Evolutionary conservation across 129 eudicot genomes (phyloP).

Genomic region (Ambrosia trifida): DNA sequence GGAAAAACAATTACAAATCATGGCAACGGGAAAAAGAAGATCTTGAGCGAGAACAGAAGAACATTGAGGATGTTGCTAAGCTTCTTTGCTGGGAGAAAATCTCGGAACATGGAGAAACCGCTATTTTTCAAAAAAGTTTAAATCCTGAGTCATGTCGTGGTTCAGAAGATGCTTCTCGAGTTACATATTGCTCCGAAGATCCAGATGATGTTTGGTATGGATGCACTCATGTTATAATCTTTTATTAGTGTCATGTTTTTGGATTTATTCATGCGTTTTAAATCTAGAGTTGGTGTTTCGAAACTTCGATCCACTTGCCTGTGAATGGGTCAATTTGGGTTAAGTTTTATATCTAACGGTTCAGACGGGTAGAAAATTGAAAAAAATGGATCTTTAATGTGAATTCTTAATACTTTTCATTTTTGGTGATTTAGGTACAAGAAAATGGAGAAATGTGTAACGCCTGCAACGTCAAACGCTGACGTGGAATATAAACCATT

Average conservation of each 20-base stretch:
- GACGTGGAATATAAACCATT: slow-evolving; percentile 69
- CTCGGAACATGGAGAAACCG: slow-evolving; percentile 75
- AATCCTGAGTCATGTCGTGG: slow-evolving; percentile 69
- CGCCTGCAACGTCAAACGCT: slow-evolving; percentile 45
- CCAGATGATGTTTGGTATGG: slow-evolving; percentile 87
- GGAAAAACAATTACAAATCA: slow-evolving; percentile 69
- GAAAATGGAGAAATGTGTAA: slow-evolving; percentile 88
- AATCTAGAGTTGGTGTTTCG: background rate
- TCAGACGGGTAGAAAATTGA: background rate
- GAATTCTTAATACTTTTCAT: background rate
- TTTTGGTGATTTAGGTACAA: slow-evolving; percentile 67
- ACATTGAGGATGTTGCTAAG: slow-evolving; percentile 77
- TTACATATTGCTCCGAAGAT: slow-evolving; percentile 55
- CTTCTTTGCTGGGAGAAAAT: slow-evolving; percentile 95
- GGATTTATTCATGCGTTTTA: background rate
- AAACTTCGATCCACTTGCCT: background rate
- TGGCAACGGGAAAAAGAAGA: slow-evolving; percentile 96
- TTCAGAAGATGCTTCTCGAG: slow-evolving; percentile 46
- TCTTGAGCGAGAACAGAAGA: slow-evolving; percentile 74
- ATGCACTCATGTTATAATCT: background rate
- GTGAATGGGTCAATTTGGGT: background rate
- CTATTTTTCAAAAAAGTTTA: slow-evolving; percentile 64
- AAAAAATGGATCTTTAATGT: background rate
- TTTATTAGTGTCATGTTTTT: background rate
- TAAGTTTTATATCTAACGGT: background rate